phyloP scores from a whole-genome alignment of 208 protist genomes.

The Chromosphaera perkinsii region DNA sequence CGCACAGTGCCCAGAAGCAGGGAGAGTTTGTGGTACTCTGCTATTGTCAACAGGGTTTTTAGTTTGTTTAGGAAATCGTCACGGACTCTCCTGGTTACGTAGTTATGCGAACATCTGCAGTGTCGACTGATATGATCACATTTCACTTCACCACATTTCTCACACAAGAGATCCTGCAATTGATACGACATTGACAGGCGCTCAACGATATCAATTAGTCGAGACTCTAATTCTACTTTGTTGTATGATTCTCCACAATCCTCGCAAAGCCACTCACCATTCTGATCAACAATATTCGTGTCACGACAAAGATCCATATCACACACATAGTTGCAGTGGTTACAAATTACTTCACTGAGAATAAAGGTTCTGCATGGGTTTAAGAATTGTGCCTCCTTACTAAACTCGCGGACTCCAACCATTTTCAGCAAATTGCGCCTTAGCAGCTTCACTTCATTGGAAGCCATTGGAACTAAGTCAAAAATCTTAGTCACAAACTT shows the following conservation, averaged over 20 bases:
- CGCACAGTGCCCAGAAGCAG: too few relatives aligned
- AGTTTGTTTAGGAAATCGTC: not conserved
- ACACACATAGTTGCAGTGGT: constrained; percentile 46
- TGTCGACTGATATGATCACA: not conserved
- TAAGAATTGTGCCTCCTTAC: constrained; percentile 44
- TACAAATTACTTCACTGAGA: constrained; percentile 59
- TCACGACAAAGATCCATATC: constrained; percentile 32
- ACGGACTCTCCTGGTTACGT: not conserved
- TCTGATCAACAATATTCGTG: not conserved
- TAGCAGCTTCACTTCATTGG: constrained; percentile 25
- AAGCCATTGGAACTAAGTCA: constrained; percentile 43
- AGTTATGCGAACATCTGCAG: constrained; percentile 12
- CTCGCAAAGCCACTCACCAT: constrained; percentile 8
- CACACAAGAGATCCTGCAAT: constrained; percentile 12
- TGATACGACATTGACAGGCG: not conserved
- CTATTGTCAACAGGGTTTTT: constrained; percentile 6
- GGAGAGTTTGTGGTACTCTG: constrained; percentile 13
- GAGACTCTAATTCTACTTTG: constrained; percentile 15
- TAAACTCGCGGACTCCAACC: constrained; percentile 49
- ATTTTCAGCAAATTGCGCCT: constrained; percentile 43
- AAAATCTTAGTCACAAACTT: constrained; percentile 57
- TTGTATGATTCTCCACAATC: constrained; percentile 23
- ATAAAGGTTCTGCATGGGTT: constrained; percentile 52
- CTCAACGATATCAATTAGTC: constrained; percentile 14
- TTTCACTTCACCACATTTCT: constrained; percentile 13